Percentiles rank a stretch among this genome's conserved stretches.
phyloP scores from a whole-genome alignment of 2,329 filamentous ascomycete species.

The Colletotrichum limetticola region DNA sequence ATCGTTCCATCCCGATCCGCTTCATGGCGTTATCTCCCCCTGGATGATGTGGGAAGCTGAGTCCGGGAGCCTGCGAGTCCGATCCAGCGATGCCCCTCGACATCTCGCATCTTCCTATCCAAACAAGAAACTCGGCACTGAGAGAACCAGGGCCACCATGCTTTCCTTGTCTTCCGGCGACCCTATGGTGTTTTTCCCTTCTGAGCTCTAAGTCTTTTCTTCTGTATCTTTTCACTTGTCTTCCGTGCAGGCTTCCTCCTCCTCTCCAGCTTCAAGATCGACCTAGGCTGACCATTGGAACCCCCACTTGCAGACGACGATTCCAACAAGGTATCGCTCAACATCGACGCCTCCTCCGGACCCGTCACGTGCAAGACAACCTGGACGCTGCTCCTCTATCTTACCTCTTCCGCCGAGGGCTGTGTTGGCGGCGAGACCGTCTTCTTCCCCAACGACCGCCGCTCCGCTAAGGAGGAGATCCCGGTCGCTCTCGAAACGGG shows the following conservation, averaged over 20 bases:
- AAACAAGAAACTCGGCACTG: slow-evolving; percentile 2
- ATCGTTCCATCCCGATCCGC: slow-evolving; percentile 25
- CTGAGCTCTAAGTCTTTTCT: slow-evolving; percentile 7
- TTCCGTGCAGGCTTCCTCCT: slow-evolving; percentile 28
- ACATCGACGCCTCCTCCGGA: slow-evolving; percentile 48
- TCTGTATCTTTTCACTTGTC: slow-evolving; percentile 23
- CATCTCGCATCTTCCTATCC: slow-evolving; percentile 10
- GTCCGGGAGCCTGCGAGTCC: slow-evolving; percentile 18
- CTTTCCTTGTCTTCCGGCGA: not conserved
- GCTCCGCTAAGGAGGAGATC: slow-evolving; percentile 70
- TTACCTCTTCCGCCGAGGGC: slow-evolving; percentile 71
- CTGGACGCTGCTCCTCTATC: slow-evolving; percentile 90
- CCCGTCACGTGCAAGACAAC: slow-evolving; percentile 72
- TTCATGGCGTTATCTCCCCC: slow-evolving; percentile 15
- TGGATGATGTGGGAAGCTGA: slow-evolving; percentile 9
- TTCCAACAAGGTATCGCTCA: slow-evolving; percentile 71
- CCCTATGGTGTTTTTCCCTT: slow-evolving; percentile 1
- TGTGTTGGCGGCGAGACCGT: slow-evolving; percentile 90
- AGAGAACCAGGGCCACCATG: not conserved
- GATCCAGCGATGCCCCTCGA: slow-evolving; percentile 19
- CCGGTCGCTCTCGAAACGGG: slow-evolving; percentile 83
- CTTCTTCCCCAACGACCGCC: slow-evolving; percentile 81
- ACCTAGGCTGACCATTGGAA: slow-evolving; percentile 13
- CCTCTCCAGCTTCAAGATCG: slow-evolving; percentile 9
- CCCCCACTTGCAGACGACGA: slow-evolving; percentile 78